Percentiles rank a stretch among this genome's conserved stretches.
Conservation (phyloP, 2,329 filamentous ascomycete genomes). For the Cladosporium austrohemisphaericum region DNA sequence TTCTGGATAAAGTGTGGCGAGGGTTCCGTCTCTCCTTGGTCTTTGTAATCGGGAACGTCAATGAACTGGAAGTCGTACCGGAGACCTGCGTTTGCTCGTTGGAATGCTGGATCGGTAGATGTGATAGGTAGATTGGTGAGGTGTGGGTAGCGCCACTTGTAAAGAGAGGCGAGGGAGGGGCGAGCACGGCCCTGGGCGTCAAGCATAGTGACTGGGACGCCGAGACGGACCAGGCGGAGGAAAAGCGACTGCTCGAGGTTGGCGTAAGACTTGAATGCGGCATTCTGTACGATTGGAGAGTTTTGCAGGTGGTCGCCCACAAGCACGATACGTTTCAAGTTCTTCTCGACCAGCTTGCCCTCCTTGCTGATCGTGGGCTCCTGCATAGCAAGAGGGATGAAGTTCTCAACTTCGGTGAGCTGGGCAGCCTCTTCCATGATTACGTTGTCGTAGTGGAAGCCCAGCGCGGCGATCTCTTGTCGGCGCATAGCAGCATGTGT, state of each 20-base stretch:
- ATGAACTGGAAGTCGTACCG: slow-evolving; percentile 95
- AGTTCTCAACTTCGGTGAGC: slow-evolving; percentile 95
- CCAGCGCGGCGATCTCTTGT: slow-evolving; percentile 83
- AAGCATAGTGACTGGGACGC: slow-evolving; percentile 84
- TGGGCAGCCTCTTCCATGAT: slow-evolving; percentile 98
- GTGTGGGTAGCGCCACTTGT: slow-evolving; percentile 85
- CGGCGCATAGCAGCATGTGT: slow-evolving; percentile 95
- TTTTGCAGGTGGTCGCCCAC: slow-evolving; percentile 97
- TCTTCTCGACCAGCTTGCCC: slow-evolving; percentile 54
- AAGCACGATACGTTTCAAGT: slow-evolving; percentile 81
- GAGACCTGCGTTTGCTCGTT: slow-evolving; percentile 83
- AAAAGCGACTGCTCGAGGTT: slow-evolving; percentile 96
- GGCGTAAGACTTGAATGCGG: slow-evolving; percentile 90
- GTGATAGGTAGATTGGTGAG: slow-evolving; percentile 77
- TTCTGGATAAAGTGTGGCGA: slow-evolving; percentile 96
- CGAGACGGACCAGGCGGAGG: slow-evolving; percentile 81
- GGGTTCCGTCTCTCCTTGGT: slow-evolving; percentile 80
- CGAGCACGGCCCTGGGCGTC: slow-evolving; percentile 92
- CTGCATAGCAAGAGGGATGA: slow-evolving; percentile 91
- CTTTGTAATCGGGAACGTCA: slow-evolving; percentile 90
- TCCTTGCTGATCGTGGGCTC: slow-evolving; percentile 41
- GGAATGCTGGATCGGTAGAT: slow-evolving; percentile 65
- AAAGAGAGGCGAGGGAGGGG: slow-evolving; percentile 80
- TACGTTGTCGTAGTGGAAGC: slow-evolving; percentile 96
- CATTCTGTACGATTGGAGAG: slow-evolving; percentile 89